Evolutionary conservation across 306 rosid genomes (phyloP), one percentile per base, ranked within the genome.

Genomic region (Echinosophora koreensis): DNA sequence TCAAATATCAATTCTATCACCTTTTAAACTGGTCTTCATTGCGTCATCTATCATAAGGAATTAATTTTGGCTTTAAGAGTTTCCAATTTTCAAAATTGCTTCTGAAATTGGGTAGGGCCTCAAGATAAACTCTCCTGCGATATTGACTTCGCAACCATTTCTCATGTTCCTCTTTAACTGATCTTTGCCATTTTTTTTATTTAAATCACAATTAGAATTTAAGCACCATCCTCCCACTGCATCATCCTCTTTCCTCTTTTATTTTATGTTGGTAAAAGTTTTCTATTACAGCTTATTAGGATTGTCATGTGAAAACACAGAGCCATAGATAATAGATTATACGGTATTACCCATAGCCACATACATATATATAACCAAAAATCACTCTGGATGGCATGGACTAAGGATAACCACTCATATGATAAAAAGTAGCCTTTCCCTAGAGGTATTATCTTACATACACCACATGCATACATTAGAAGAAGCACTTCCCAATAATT

Each of bases 11-110:
- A 68, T 75, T 79, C 22, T 70, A 42, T 77, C 67, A 59, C 82
- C 90, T 91, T 87, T 86, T 82, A 82, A 89, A 85, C 92, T 89
- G 62, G 18, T 74, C 46, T 80, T 83, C 88, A 14, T 81, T 85
- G 81, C 93, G 85, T 90, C 93, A 88, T 72, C 72, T 63, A 11
- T 75, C 79, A 84, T 73, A 39, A 83, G 54, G 81, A 80, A 71
- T 74, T 78, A 77, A 1, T n/a, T n/a, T 78, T 83, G 83, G 83
- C 28, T 70, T 28, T 3, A 63, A 69, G 82, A 80, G 83, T 77
- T 73, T 71, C 55, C 27, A 51, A 44, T 57, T 80, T 82, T 80
- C 79, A 28, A 73, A 69, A 71, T 66, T 81, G 66, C 84, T 78
- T 83, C 79, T 70, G 68, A 47, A 78, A 78, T 81, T 87, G 68